These are phyloP conservation scores for Pleodorina starrii DNA, from an alignment of 139 green algal species.

Conservation along the genomic window DNA sequence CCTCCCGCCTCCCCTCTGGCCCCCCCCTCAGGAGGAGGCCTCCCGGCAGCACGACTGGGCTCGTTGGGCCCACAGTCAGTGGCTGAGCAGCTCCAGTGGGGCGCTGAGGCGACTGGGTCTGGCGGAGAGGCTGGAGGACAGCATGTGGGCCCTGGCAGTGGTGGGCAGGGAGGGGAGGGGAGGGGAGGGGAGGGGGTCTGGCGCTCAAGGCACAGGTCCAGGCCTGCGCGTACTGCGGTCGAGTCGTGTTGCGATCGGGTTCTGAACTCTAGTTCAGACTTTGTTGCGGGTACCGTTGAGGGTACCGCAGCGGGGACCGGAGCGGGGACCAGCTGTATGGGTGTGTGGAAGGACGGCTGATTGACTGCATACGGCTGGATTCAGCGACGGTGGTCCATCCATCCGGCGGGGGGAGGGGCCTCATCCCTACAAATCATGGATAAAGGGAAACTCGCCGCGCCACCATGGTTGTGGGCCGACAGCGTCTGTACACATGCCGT, in stretches of 20 bases:
- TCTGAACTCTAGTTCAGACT: too few species aligned
- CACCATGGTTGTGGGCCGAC: too few species aligned
- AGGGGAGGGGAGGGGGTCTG: background rate
- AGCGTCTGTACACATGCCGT: too few species aligned
- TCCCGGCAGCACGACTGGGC: slow-evolving; percentile 44
- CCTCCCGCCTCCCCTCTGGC: background rate
- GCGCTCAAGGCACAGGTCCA: background rate
- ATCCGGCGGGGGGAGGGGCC: too few species aligned
- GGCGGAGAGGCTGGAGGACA: slow-evolving; percentile 25
- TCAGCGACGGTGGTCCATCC: too few species aligned
- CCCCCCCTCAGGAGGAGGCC: slow-evolving; percentile 26
- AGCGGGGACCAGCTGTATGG: too few species aligned
- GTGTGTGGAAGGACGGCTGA: too few species aligned
- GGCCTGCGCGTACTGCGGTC: background rate
- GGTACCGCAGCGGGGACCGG: too few species aligned
- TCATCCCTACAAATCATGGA: too few species aligned
- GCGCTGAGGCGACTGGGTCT: slow-evolving; percentile 36
- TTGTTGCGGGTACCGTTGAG: too few species aligned
- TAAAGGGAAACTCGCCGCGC: too few species aligned
- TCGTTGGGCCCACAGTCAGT: slow-evolving; percentile 34
- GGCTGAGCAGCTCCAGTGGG: slow-evolving; percentile 33
- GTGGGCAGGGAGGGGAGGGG: background rate
- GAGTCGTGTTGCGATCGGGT: background rate
- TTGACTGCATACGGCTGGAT: too few species aligned
- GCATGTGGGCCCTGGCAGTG: slow-evolving; percentile 3